Evolutionary conservation across 2,329 filamentous ascomycete species (phyloP).

Genomic region (Sordariomycetes sp.): DNA sequence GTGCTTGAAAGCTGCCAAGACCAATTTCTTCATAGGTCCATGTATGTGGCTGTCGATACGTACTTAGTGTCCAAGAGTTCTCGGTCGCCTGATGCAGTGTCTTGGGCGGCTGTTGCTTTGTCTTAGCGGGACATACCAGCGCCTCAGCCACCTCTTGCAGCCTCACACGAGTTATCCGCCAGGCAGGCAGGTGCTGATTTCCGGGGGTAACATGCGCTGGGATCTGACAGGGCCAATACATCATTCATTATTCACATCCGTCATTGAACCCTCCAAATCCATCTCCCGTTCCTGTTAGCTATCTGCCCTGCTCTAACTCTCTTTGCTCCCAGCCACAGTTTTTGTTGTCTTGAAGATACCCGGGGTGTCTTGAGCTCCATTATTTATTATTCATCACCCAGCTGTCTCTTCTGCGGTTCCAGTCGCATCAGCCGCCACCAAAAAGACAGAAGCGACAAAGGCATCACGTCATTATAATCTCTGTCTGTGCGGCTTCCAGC

Average conservation of each 20-base stretch:
- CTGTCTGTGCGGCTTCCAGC: not conserved
- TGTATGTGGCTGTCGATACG: too few species aligned
- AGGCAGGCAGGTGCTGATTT: not conserved
- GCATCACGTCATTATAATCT: not conserved
- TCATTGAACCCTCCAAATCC: not conserved
- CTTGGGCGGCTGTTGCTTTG: too few species aligned
- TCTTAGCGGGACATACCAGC: too few species aligned
- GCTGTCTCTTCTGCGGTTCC: not conserved
- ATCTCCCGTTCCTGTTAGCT: not conserved
- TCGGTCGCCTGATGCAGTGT: too few species aligned
- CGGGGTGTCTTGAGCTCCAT: not conserved
- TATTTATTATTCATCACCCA: not conserved
- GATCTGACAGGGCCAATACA: not conserved
- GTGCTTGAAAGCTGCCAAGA: too few species aligned
- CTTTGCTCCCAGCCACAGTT: not conserved
- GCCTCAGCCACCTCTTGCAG: not conserved
- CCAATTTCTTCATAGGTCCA: too few species aligned
- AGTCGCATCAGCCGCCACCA: not conserved
- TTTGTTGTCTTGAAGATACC: not conserved
- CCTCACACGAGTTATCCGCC: not conserved
- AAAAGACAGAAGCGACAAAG: not conserved
- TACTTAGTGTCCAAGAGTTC: too few species aligned
- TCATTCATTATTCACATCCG: not conserved
- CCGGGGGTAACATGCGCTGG: not conserved
- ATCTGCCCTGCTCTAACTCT: not conserved